Conservation (phyloP, 306 rosid genomes). For the Lupinus albus region DNA sequence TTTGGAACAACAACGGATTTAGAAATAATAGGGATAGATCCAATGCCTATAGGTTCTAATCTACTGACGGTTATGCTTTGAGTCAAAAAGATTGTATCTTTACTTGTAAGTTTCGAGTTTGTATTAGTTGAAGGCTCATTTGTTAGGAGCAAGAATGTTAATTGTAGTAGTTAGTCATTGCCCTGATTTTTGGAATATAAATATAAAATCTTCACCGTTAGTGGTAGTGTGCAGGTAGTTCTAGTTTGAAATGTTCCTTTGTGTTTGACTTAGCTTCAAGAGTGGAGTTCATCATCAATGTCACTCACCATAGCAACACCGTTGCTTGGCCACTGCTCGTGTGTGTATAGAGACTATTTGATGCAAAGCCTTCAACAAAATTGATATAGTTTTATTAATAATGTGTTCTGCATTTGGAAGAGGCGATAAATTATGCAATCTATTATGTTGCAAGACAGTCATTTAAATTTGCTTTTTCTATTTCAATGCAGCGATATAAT, state of each 20-base stretch:
- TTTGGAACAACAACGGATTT: conserved; percentile 38
- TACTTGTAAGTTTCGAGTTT: conserved; percentile 6
- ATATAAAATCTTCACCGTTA: not conserved
- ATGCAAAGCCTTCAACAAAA: conserved; percentile 26
- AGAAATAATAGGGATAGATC: conserved; percentile 12
- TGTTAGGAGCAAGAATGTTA: conserved; percentile 3
- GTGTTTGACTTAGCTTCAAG: not conserved
- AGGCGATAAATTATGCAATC: conserved; percentile 4
- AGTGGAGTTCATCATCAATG: not conserved
- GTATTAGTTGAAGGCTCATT: conserved; percentile 4
- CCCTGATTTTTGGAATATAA: not conserved
- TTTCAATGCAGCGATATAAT: conserved; percentile 2
- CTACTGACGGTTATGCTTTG: conserved; percentile 20
- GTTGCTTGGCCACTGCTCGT: not conserved
- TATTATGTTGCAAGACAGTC: conserved; percentile 1
- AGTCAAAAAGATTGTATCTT: conserved; percentile 23
- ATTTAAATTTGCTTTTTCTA: conserved; percentile 13
- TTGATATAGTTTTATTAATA: not conserved
- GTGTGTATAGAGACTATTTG: not conserved
- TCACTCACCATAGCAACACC: not conserved
- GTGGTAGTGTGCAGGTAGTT: conserved; percentile 22
- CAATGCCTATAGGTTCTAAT: not conserved
- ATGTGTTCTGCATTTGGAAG: not conserved
- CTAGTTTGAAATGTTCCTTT: conserved; percentile 2
- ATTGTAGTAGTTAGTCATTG: not conserved